phyloP scores from a whole-genome alignment of 345 rosid species.

The Salix udensis region DNA sequence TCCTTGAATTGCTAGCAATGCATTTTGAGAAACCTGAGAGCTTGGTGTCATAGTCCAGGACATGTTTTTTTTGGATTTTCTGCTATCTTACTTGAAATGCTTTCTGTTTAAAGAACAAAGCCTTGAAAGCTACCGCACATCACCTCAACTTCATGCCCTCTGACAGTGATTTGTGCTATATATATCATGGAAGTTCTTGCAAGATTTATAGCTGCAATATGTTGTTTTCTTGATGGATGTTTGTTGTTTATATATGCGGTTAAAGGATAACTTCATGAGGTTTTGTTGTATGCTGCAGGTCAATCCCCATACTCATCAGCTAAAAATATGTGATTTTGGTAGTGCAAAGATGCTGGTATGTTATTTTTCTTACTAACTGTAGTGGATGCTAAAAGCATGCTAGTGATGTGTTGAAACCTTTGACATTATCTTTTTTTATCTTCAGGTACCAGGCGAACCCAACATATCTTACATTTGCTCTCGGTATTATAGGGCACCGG shows the following conservation, averaged over 20 bases:
- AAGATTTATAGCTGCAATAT: not conserved
- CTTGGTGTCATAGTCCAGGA: not conserved
- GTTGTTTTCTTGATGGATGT: not conserved
- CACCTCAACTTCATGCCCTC: not conserved
- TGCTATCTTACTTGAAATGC: conserved; percentile 2
- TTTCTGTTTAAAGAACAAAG: not conserved
- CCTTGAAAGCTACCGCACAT: not conserved
- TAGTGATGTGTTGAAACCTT: conserved; percentile 2
- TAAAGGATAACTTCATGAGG: conserved; percentile 10
- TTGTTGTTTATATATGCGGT: not conserved
- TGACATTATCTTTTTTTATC: conserved; percentile 13
- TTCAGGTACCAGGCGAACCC: conserved; percentile 93
- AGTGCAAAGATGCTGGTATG: conserved; percentile 99
- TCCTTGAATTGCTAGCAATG: not conserved
- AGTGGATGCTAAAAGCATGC: conserved; percentile 1
- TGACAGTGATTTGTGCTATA: not conserved
- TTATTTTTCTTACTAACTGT: conserved; percentile 2
- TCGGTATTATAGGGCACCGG: conserved; percentile 96
- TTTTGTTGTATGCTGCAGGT: conserved; percentile 50
- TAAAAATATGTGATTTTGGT: conserved; percentile 96
- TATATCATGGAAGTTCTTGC: not conserved
- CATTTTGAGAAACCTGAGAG: not conserved
- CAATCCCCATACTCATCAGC: conserved; percentile 77
- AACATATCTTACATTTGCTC: conserved; percentile 97
- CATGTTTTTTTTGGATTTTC: not conserved